These are phyloP conservation scores for Periconia sp. DNA, from an alignment of 2,329 filamentous ascomycete genomes.

Conservation along the genomic window DNA sequence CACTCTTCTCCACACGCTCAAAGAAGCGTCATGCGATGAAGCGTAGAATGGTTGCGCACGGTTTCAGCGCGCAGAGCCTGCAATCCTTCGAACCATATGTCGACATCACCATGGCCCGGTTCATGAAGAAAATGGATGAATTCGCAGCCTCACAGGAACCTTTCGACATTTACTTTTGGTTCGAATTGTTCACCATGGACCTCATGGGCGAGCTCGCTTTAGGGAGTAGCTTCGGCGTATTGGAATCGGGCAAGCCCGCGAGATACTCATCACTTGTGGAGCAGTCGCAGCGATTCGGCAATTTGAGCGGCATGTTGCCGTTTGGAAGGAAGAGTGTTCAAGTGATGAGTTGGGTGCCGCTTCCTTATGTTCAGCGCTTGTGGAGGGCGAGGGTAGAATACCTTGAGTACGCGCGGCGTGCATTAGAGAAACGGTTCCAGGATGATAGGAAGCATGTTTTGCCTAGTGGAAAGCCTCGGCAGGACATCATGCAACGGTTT, in stretches of 20 bases:
- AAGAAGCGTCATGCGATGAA: slow-evolving; percentile 22
- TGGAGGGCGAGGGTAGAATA: slow-evolving; percentile 18
- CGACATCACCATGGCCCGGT: slow-evolving; percentile 15
- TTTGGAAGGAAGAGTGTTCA: slow-evolving; percentile 18
- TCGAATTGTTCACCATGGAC: slow-evolving; percentile 24
- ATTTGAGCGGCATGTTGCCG: slow-evolving; percentile 15
- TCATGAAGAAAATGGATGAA: slow-evolving; percentile 19
- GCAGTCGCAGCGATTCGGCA: slow-evolving; percentile 17
- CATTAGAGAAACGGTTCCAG: slow-evolving; percentile 17
- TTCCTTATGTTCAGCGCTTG: slow-evolving; percentile 16
- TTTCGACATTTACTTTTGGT: slow-evolving; percentile 26
- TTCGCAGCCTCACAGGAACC: slow-evolving; percentile 12
- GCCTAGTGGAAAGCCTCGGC: slow-evolving; percentile 16
- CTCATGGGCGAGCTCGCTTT: slow-evolving; percentile 21
- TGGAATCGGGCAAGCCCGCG: slow-evolving; percentile 17
- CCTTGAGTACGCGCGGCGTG: slow-evolving; percentile 17
- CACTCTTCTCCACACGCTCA: slow-evolving; percentile 20
- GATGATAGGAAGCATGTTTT: slow-evolving; percentile 11
- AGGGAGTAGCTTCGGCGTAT: slow-evolving; percentile 18
- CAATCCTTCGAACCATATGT: slow-evolving; percentile 20
- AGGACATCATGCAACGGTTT: slow-evolving; percentile 24
- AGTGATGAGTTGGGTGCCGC: slow-evolving; percentile 17
- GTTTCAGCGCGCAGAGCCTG: slow-evolving; percentile 17
- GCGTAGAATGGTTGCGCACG: slow-evolving; percentile 21
- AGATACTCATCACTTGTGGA: slow-evolving; percentile 19